Evolutionary conservation across 768 basidiomycete species (phyloP).

Genomic region (Artomyces pyxidatus): DNA sequence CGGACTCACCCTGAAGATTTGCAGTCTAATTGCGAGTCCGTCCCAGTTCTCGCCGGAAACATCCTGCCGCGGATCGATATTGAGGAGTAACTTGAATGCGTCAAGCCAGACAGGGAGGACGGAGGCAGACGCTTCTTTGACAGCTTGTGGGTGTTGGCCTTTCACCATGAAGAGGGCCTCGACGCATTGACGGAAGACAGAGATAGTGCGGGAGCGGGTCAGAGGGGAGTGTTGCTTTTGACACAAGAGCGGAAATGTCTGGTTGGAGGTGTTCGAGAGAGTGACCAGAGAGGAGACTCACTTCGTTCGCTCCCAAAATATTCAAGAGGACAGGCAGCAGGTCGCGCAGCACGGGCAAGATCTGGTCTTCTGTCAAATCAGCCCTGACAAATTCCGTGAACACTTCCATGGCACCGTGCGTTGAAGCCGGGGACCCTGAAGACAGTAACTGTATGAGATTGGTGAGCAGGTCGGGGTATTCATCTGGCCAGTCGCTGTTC

Average conservation of each 20-base stretch:
- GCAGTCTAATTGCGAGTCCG: slow-evolving; percentile 65
- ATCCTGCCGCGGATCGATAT: slow-evolving; percentile 55
- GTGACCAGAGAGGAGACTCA: slow-evolving; percentile 22
- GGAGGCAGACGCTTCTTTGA: slow-evolving; percentile 70
- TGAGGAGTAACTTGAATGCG: slow-evolving; percentile 74
- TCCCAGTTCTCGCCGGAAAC: slow-evolving; percentile 69
- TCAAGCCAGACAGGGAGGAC: slow-evolving; percentile 91
- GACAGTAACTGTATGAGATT: slow-evolving; percentile 71
- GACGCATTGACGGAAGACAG: slow-evolving; percentile 87
- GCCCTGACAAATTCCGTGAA: slow-evolving; percentile 91
- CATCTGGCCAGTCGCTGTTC: slow-evolving; percentile 92
- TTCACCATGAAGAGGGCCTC: slow-evolving; percentile 91
- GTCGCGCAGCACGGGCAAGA: slow-evolving; percentile 83
- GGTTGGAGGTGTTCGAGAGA: neutral
- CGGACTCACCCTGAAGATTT: slow-evolving; percentile 79
- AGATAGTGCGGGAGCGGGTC: slow-evolving; percentile 78
- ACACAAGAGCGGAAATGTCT: neutral
- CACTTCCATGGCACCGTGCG: slow-evolving; percentile 95
- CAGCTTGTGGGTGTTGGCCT: slow-evolving; percentile 81
- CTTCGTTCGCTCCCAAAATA: slow-evolving; percentile 73
- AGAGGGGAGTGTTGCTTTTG: slow-evolving; percentile 70
- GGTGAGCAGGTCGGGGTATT: slow-evolving; percentile 83
- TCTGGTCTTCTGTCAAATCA: slow-evolving; percentile 91
- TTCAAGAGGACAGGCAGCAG: slow-evolving; percentile 78
- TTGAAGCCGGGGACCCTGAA: slow-evolving; percentile 60